A percentile compares a stretch with the other conserved stretches of the same genome.
phyloP scores from a whole-genome alignment of 495 filamentous ascomycete genomes.

The Annulohypoxylon moriforme region DNA sequence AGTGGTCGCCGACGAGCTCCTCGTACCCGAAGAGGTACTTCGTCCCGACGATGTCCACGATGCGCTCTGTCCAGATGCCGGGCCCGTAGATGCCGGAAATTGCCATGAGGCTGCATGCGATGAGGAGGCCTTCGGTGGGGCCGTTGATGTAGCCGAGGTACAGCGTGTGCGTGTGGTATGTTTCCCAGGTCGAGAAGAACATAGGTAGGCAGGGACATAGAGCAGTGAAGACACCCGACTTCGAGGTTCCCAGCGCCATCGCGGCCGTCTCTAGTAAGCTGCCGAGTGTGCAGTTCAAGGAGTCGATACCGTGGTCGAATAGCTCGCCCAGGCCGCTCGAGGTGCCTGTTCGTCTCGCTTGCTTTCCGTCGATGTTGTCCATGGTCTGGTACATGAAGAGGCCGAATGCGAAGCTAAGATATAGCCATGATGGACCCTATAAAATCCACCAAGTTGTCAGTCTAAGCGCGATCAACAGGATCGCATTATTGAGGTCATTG shows the following conservation, averaged over 20 bases:
- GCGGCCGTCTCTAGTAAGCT: slow-evolving; percentile 89
- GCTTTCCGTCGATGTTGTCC: slow-evolving; percentile 99
- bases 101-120: slow-evolving; percentile 87
- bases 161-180: slow-evolving; percentile 96
- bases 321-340: slow-evolving; percentile 95
- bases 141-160: slow-evolving; percentile 98
- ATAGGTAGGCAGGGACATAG: slow-evolving; percentile 92
- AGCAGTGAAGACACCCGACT: slow-evolving; percentile 89
- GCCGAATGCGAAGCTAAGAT: slow-evolving; percentile 93
- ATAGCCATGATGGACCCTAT: slow-evolving; percentile 88
- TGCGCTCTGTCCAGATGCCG: slow-evolving; percentile 81
- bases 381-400: slow-evolving; percentile 99
- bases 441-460: slow-evolving; percentile 22
- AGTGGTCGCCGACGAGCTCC: slow-evolving; percentile 70
- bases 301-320: slow-evolving; percentile 99
- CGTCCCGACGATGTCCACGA: slow-evolving; percentile 72
- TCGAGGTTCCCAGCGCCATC: slow-evolving; percentile 85
- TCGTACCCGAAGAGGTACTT: slow-evolving; percentile 61
- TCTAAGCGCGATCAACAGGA: slow-evolving; percentile 16
- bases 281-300: slow-evolving; percentile 93
- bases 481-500: not conserved
- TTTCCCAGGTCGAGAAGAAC: slow-evolving; percentile 99
- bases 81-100: slow-evolving; percentile 89
- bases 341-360: slow-evolving; percentile 92
- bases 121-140: slow-evolving; percentile 92